Evolutionary conservation across 2,329 filamentous ascomycete genomes (phyloP).

Genomic region (Stachybotrys chlorohalonatus): DNA sequence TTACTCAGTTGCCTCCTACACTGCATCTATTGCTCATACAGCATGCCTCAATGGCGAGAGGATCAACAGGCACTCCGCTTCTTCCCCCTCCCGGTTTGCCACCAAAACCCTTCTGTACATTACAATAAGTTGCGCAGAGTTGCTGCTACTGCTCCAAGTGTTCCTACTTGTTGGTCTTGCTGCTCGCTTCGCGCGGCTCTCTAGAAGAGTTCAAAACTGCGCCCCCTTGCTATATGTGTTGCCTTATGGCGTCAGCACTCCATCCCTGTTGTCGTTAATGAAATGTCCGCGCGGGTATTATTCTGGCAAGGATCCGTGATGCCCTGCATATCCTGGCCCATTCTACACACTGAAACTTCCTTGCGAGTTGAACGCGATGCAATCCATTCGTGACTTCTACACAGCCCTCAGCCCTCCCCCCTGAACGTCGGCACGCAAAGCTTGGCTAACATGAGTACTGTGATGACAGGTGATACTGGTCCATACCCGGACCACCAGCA

Average conservation of each 20-base stretch:
- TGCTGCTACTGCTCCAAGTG: slow-evolving; percentile 25
- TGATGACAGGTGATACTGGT: slow-evolving; percentile 52
- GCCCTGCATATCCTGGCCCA: background rate
- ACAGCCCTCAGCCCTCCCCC: too few relatives aligned
- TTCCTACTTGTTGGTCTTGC: slow-evolving; percentile 20
- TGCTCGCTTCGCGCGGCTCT: slow-evolving; percentile 21
- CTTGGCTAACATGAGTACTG: slow-evolving; percentile 19
- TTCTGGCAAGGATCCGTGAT: background rate
- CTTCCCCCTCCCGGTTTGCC: slow-evolving; percentile 11
- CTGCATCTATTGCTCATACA: slow-evolving; percentile 12
- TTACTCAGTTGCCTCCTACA: slow-evolving; percentile 12
- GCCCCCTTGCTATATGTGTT: slow-evolving; percentile 20
- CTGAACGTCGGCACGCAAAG: background rate
- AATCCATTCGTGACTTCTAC: too few relatives aligned
- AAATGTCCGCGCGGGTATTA: background rate
- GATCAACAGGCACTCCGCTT: slow-evolving; percentile 27
- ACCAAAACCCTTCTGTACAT: slow-evolving; percentile 42
- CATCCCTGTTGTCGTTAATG: background rate
- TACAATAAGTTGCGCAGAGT: slow-evolving; percentile 38
- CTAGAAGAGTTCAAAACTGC: slow-evolving; percentile 27
- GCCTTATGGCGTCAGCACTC: slow-evolving; percentile 4
- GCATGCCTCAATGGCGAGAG: slow-evolving; percentile 20
- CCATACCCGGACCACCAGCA: slow-evolving; percentile 56
- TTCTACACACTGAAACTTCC: background rate
- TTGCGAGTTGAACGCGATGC: background rate